Conservation (phyloP, 2,329 filamentous ascomycete genomes). For the Arachnomyces sp. region DNA sequence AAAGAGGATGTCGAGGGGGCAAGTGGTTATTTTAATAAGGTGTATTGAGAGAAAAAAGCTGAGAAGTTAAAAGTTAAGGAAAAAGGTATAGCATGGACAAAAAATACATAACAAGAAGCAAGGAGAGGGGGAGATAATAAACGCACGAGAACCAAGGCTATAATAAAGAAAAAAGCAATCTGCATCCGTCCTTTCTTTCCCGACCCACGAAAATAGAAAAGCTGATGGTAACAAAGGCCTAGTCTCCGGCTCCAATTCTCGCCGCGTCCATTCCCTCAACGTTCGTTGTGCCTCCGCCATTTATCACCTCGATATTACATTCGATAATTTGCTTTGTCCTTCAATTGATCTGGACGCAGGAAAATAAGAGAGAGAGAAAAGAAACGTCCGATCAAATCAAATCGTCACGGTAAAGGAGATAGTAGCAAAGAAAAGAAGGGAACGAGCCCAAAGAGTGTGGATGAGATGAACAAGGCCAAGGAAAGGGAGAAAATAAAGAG, state of each 20-base stretch:
- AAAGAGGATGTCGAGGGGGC: conserved; percentile 18
- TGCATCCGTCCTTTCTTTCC: conserved; percentile 1
- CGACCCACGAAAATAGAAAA: background rate
- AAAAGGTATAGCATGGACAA: conserved; percentile 30
- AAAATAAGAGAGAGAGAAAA: conserved; percentile 6
- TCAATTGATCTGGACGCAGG: background rate
- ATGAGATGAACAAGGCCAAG: conserved; percentile 13
- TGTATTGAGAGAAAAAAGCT: too few relatives aligned
- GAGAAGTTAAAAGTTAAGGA: conserved; percentile 9
- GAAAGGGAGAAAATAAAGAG: conserved; percentile 14
- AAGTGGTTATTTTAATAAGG: too few relatives aligned
- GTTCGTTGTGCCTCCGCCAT: too few relatives aligned
- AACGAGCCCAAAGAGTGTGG: conserved; percentile 18
- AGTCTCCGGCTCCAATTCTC: too few relatives aligned
- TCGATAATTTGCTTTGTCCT: too few relatives aligned
- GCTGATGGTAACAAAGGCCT: too few relatives aligned
- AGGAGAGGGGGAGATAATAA: conserved; percentile 17
- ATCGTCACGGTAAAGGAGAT: conserved; percentile 7
- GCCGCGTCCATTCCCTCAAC: too few relatives aligned
- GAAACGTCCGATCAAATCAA: conserved; percentile 4
- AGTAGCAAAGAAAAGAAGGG: conserved; percentile 19
- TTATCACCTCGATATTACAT: too few relatives aligned
- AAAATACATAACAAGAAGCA: conserved; percentile 35
- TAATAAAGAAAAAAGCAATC: conserved; percentile 17
- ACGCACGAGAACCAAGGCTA: conserved; percentile 20